A percentile compares a stretch with the other conserved stretches of the same genome.
phyloP scores from a whole-genome alignment of 108 stramenopile species.

The Heterococcus sp. region DNA sequence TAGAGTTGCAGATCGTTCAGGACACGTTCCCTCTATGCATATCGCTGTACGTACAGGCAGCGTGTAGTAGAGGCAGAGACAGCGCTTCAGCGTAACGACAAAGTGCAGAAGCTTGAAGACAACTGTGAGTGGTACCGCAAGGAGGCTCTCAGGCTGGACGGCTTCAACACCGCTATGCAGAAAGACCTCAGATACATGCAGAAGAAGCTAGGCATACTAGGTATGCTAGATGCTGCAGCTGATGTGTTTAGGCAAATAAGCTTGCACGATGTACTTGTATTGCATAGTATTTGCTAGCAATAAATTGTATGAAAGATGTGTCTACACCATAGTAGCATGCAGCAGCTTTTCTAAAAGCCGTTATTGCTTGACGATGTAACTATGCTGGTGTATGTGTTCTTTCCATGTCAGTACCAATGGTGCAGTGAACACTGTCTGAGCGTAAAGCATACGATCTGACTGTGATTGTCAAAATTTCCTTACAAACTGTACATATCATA shows the following conservation, averaged over 20 bases:
- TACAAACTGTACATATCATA: not conserved
- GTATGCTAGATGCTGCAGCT: too few relatives aligned
- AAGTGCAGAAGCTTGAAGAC: slow-evolving; percentile 52
- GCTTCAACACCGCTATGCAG: slow-evolving; percentile 49
- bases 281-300: too few relatives aligned
- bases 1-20: too few relatives aligned
- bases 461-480: not conserved
- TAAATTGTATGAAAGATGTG: too few relatives aligned
- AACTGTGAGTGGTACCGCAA: slow-evolving; percentile 62
- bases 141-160: slow-evolving; percentile 58
- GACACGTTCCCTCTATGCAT: too few relatives aligned
- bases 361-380: not conserved
- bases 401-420: not conserved
- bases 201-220: slow-evolving; percentile 48
- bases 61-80: slow-evolving; percentile 50
- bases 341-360: not conserved
- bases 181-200: slow-evolving; percentile 48
- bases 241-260: too few relatives aligned
- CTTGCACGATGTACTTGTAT: too few relatives aligned
- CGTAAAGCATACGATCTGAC: not conserved
- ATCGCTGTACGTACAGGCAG: too few relatives aligned
- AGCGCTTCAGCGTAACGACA: slow-evolving; percentile 45
- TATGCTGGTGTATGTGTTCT: not conserved
- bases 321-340: not conserved
- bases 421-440: not conserved